These are phyloP conservation scores for Fonsecaea pugnacius DNA, from an alignment of 2,329 filamentous ascomycete genomes.

Conservation along the genomic window DNA sequence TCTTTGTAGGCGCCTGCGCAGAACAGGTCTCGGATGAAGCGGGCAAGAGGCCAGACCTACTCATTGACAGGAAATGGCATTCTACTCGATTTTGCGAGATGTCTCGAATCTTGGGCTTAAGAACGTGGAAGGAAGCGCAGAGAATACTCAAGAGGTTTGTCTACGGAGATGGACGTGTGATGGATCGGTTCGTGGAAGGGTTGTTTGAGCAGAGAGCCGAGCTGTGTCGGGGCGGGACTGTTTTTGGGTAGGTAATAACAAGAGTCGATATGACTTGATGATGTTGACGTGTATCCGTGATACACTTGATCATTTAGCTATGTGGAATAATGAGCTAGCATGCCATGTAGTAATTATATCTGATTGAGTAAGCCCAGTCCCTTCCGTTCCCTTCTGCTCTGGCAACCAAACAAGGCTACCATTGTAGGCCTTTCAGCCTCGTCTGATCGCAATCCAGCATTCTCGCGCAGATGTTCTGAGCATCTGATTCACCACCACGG, in stretches of 20 bases:
- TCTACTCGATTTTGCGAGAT: constrained; percentile 22
- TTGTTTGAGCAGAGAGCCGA: constrained; percentile 18
- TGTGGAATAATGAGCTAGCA: too few relatives aligned
- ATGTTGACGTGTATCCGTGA: not conserved
- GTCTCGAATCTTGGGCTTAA: constrained; percentile 14
- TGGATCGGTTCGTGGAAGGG: constrained; percentile 25
- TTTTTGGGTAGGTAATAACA: not conserved
- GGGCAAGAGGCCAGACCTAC: constrained; percentile 21
- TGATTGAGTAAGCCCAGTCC: too few relatives aligned
- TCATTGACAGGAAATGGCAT: constrained; percentile 17
- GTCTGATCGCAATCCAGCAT: constrained; percentile 15
- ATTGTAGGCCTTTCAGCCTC: constrained; percentile 3
- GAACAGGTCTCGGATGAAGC: constrained; percentile 25
- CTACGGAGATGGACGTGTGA: constrained; percentile 13
- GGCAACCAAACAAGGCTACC: not conserved
- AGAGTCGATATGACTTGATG: not conserved
- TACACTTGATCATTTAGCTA: too few relatives aligned
- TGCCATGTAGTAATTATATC: too few relatives aligned
- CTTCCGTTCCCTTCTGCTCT: too few relatives aligned
- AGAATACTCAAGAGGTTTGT: constrained; percentile 20
- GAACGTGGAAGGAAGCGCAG: constrained; percentile 23
- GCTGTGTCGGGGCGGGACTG: not conserved
- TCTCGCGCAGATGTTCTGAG: constrained; percentile 7
- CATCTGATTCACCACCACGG: not conserved
- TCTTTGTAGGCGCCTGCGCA: constrained; percentile 28